These are phyloP conservation scores for Termitomyces heimii DNA, from an alignment of 768 basidiomycete species.

Conservation along the genomic window DNA sequence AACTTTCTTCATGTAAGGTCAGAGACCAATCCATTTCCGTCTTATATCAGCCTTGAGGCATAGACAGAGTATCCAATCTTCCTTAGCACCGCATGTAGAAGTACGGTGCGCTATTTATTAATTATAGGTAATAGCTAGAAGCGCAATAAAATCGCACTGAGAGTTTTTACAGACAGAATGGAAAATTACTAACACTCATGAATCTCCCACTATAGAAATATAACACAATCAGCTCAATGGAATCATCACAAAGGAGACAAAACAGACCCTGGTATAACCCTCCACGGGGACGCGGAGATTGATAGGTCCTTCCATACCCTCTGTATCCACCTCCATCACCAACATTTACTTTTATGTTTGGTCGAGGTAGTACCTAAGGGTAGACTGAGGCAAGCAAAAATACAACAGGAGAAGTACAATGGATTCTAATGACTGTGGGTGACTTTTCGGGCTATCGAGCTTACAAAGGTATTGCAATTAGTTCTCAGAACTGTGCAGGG, in stretches of 20 bases:
- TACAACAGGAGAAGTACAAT: too few species aligned
- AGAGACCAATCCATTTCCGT: constrained; percentile 40
- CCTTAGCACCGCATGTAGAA: constrained; percentile 32
- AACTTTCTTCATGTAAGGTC: constrained; percentile 42
- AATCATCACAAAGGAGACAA: not conserved
- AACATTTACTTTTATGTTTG: constrained; percentile 29
- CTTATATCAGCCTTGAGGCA: constrained; percentile 29
- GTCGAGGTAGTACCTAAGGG: not conserved
- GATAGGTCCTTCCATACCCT: constrained; percentile 39
- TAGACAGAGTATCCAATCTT: constrained; percentile 39
- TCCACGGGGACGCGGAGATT: too few species aligned
- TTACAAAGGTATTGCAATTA: not conserved
- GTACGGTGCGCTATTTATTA: constrained; percentile 43
- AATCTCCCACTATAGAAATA: constrained; percentile 31
- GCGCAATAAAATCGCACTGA: not conserved
- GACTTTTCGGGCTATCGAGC: too few species aligned
- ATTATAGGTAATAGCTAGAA: constrained; percentile 34
- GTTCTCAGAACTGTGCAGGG: not conserved
- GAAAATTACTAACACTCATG: constrained; percentile 26
- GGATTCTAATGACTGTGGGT: too few species aligned
- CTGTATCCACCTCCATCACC: constrained; percentile 45
- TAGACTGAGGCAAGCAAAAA: too few species aligned
- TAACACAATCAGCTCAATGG: not conserved
- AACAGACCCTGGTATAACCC: constrained; percentile 33
- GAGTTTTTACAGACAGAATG: not conserved